phyloP scores from a whole-genome alignment of 1,139 yeast species.

The Geotrichum fermentans region DNA sequence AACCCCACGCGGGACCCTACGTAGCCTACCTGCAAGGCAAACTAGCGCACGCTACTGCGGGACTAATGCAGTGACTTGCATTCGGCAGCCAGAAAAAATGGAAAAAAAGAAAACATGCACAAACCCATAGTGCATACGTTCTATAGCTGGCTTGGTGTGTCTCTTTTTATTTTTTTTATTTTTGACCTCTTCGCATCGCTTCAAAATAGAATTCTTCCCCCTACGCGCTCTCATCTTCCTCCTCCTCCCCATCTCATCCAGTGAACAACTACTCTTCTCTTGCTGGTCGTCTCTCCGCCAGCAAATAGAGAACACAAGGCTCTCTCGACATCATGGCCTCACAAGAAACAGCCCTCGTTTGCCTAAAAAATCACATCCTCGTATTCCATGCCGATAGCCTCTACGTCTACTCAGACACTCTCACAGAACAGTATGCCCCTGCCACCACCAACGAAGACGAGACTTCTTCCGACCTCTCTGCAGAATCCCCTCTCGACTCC shows the following conservation, averaged over 20 bases:
- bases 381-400: slow-evolving; percentile 9
- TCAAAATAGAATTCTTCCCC: background rate
- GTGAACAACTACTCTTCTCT: too few relatives aligned
- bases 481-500: background rate
- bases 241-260: too few relatives aligned
- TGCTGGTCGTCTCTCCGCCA: too few relatives aligned
- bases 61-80: background rate
- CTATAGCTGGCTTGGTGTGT: too few relatives aligned
- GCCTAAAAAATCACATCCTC: slow-evolving; percentile 1
- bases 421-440: background rate
- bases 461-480: background rate
- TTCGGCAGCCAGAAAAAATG: too few relatives aligned
- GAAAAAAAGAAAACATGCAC: too few relatives aligned
- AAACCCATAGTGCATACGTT: too few relatives aligned
- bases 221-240: background rate
- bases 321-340: slow-evolving; percentile 12
- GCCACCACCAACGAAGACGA: too few relatives aligned
- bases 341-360: slow-evolving; percentile 13
- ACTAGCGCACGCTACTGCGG: background rate
- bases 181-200: background rate
- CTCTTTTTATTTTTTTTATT: background rate
- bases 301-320: too few relatives aligned
- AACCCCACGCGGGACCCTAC: background rate
- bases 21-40: background rate
- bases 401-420: slow-evolving; percentile 8